A percentile compares a stretch with the other conserved stretches of the same genome.
Evolutionary conservation across 2,329 filamentous ascomycete species (phyloP).

Genomic region (Fusarium pseudocircinatum): DNA sequence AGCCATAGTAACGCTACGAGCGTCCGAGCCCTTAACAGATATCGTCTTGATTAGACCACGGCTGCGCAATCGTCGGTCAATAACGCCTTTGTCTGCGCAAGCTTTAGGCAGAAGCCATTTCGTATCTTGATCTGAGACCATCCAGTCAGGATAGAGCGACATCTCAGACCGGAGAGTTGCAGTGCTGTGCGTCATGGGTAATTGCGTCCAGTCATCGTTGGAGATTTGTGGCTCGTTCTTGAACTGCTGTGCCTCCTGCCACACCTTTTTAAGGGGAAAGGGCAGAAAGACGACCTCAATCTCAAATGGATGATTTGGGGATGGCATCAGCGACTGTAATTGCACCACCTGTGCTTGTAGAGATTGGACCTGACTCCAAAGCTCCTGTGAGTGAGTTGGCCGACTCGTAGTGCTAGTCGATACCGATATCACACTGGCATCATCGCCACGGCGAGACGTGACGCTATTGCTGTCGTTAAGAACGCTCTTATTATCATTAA

Average conservation of each 20-base stretch:
- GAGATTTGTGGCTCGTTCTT: constrained; percentile 49
- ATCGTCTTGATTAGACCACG: constrained; percentile 75
- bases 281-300: constrained; percentile 81
- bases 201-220: constrained; percentile 65
- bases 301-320: constrained; percentile 72
- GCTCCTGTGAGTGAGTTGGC: constrained; percentile 55
- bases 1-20: constrained; percentile 72
- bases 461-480: constrained; percentile 58
- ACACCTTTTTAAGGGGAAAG: constrained; percentile 68
- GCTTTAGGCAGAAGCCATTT: constrained; percentile 76
- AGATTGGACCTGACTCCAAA: constrained; percentile 60
- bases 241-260: constrained; percentile 62
- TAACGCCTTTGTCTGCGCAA: constrained; percentile 68
- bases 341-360: constrained; percentile 62
- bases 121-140: constrained; percentile 54
- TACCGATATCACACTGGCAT: constrained; percentile 60
- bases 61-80: constrained; percentile 78
- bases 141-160: constrained; percentile 60
- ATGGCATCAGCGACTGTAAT: constrained; percentile 71
- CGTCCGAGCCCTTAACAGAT: constrained; percentile 69
- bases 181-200: constrained; percentile 59
- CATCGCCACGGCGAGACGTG: constrained; percentile 51
- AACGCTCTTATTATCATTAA: constrained; percentile 55
- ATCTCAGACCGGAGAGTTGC: constrained; percentile 58
- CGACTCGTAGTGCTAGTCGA: constrained; percentile 55